Base-by-base conservation (phyloP, 805 yeast species). In the Lachancea nothofagi region DNA sequence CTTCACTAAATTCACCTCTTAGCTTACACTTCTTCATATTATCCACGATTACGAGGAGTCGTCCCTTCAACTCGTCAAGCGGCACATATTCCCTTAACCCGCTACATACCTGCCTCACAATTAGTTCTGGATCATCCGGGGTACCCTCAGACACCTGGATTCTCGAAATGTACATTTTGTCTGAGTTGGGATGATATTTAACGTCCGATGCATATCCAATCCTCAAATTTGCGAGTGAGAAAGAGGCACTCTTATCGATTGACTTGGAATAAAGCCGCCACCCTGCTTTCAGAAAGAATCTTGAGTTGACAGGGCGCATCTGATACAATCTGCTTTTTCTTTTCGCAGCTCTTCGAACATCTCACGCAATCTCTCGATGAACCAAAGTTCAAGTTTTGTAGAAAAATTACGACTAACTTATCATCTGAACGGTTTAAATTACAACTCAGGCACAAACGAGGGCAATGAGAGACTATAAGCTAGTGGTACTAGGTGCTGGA, bases 401-500 rank as follows among this genome's bases (percentile, higher is more conserved):
- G 9, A n/a, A n/a, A 28, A 28, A 28, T 14, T 14, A 28, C 31
- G 15, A 12, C 15, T n/a, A n/a, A 28, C 6, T 18, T 19, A 18
- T 19, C 23, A 30, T 14, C 5, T 30, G 33, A 30, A 30, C 33
- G 13, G 33, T 30, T 13, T 17, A n/a, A 14, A 10, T 14, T 10
- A 7, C 18, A 28, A 19, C 14, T 19, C 22, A n/a, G n/a, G 18
- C 4, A 10, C 6, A 8, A 33, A 21, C 26, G 8, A 8, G 10
- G 15, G 28, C 24, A 19, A 59, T 61, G 69, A 53, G 67, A 75
- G 97, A 89, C 58, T 88, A 88, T 62, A 87, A 86, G 58, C 69
- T 93, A 32, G 97, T 86, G 13, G 93, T 90, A 14, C 69, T 90
- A 43, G 98, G 98, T 45, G 95, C 96, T 10, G 97, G 97, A 53